Evolutionary conservation across 768 basidiomycete genomes (phyloP).

Genomic region (Xanthoconium stramineum): DNA sequence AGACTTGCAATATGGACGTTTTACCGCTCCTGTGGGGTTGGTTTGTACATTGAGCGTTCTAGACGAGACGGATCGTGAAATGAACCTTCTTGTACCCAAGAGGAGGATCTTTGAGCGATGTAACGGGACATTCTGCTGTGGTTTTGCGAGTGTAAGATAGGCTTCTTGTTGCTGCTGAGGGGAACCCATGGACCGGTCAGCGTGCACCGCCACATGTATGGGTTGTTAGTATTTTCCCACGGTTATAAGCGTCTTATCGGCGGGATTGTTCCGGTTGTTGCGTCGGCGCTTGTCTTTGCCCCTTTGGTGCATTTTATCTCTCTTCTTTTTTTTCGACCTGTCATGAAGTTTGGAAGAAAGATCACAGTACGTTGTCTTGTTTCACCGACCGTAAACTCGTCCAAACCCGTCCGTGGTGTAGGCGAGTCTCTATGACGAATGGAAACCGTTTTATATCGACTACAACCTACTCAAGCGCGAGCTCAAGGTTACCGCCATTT

Average conservation of each 20-base stretch:
- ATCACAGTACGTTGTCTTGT: conserved; percentile 50
- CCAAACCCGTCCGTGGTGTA: conserved; percentile 25
- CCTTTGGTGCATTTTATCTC: not conserved
- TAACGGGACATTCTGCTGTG: conserved; percentile 12
- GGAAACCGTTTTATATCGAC: conserved; percentile 87
- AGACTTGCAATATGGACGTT: conserved; percentile 84
- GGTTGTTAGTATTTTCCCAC: not conserved
- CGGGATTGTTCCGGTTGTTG: not conserved
- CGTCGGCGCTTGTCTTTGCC: not conserved
- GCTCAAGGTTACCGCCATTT: conserved; percentile 59
- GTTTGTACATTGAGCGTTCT: not conserved
- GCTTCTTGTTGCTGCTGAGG: conserved; percentile 14
- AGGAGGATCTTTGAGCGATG: conserved; percentile 66
- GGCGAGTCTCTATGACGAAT: conserved; percentile 86
- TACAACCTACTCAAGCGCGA: conserved; percentile 88
- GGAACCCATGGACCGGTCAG: conserved; percentile 2
- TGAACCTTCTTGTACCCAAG: conserved; percentile 65
- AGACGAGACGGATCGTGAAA: not conserved
- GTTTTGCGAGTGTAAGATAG: conserved; percentile 7
- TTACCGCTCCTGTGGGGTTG: conserved; percentile 72
- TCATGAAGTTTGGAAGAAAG: conserved; percentile 82
- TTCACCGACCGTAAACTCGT: not conserved
- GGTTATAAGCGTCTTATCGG: not conserved
- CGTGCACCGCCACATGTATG: not conserved
- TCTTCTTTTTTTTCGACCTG: not conserved